Evolutionary conservation across 139 green algal genomes (phyloP).

Genomic region (Chlamydomonas schloesseri): DNA sequence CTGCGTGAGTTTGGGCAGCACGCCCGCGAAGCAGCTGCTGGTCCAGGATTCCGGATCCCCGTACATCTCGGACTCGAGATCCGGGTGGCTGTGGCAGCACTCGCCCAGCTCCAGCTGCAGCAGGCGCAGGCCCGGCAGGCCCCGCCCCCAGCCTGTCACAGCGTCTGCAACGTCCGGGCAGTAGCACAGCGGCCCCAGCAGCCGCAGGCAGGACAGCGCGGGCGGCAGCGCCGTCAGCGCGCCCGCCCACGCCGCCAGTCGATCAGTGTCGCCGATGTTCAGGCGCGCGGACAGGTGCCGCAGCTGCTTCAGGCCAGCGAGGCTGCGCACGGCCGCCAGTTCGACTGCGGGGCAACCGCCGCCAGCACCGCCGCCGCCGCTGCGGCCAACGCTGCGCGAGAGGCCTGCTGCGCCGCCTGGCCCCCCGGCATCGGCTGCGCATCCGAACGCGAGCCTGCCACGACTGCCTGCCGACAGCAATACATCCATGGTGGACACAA

Average conservation of each 20-base stretch:
- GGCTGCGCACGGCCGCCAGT: neutral
- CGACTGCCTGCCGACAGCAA: too few relatives aligned
- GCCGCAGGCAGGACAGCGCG: neutral
- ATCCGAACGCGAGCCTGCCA: too few relatives aligned
- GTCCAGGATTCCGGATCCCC: slow-evolving; percentile 20
- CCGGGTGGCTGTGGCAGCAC: slow-evolving; percentile 28
- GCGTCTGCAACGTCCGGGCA: neutral
- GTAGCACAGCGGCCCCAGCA: slow-evolving; percentile 32
- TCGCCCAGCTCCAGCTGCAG: slow-evolving; percentile 3
- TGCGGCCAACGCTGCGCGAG: too few relatives aligned
- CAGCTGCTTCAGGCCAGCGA: neutral
- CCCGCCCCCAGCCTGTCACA: neutral
- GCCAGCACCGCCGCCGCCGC: too few relatives aligned
- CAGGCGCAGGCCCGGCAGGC: neutral
- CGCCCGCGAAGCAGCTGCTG: neutral
- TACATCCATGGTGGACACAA: too few relatives aligned
- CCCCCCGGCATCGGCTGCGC: too few relatives aligned
- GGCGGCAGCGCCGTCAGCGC: neutral
- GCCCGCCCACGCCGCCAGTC: neutral
- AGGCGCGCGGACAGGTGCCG: neutral
- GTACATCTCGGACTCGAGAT: neutral
- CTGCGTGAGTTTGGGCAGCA: slow-evolving; percentile 6
- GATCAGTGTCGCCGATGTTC: neutral
- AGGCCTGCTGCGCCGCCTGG: too few relatives aligned
- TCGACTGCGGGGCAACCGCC: neutral